Evolutionary conservation across 108 stramenopile species (phyloP).

Genomic region (Skeletonema grethae): DNA sequence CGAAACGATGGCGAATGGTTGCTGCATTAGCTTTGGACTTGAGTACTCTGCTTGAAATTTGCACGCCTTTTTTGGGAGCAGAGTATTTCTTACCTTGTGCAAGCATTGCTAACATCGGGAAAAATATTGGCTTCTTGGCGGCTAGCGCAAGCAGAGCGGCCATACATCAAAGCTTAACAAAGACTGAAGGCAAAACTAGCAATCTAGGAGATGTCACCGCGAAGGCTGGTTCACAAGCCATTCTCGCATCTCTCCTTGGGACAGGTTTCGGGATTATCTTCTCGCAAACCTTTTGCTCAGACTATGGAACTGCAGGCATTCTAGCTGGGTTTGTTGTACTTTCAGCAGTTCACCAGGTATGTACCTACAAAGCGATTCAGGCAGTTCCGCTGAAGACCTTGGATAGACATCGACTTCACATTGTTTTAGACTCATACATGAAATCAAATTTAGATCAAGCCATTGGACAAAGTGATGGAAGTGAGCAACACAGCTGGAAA

Average conservation of each 20-base stretch:
- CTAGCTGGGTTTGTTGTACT: conserved; percentile 55
- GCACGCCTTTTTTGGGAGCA: conserved; percentile 75
- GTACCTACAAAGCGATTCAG: conserved; percentile 78
- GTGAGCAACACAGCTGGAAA: background rate
- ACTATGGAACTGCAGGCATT: conserved; percentile 37
- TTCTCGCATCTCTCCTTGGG: conserved; percentile 87
- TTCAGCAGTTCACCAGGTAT: conserved; percentile 72
- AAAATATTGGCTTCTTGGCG: conserved; percentile 94
- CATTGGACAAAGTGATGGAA: background rate
- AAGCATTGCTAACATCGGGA: conserved; percentile 93
- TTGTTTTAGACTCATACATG: conserved; percentile 59
- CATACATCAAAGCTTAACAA: conserved; percentile 84
- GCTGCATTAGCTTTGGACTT: conserved; percentile 84
- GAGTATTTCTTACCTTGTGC: conserved; percentile 86
- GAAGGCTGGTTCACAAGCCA: conserved; percentile 92
- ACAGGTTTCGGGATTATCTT: conserved; percentile 88
- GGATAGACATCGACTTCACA: conserved; percentile 77
- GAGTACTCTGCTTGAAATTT: conserved; percentile 87
- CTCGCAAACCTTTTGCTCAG: conserved; percentile 60
- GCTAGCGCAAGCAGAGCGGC: conserved; percentile 93
- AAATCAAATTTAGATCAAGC: conserved; percentile 16
- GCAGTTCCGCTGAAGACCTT: conserved; percentile 75
- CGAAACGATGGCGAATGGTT: conserved; percentile 91
- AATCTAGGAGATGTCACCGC: conserved; percentile 98
- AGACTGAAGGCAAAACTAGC: conserved; percentile 16